Percentiles rank a stretch among this genome's conserved stretches.
These are phyloP conservation scores for Acanthamoeba lenticulata DNA, from an alignment of 208 protist species.

Conservation along the genomic window DNA sequence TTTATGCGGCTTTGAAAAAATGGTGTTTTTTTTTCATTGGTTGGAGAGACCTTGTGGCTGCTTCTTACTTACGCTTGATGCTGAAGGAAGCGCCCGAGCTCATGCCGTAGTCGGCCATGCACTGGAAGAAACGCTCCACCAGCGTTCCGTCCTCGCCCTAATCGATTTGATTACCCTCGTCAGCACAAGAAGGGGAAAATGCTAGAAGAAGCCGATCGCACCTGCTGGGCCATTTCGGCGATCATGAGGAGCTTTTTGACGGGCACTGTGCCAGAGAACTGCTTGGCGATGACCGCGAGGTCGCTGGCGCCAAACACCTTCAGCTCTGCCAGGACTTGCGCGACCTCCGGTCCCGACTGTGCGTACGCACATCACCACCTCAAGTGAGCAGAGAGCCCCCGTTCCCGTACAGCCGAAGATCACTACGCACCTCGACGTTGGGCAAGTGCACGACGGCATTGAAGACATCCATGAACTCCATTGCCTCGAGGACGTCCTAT, in stretches of 20 bases:
- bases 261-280: conserved; percentile 43
- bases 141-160: neutral
- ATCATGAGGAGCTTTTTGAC: conserved; percentile 80
- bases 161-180: neutral
- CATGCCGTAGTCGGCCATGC: conserved; percentile 58
- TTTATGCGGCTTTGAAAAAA: too few relatives aligned
- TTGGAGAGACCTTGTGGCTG: too few relatives aligned
- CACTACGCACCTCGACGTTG: conserved; percentile 29
- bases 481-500: conserved; percentile 89
- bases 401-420: too few relatives aligned
- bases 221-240: conserved; percentile 74
- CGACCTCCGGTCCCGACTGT: conserved; percentile 49
- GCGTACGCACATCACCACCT: too few relatives aligned
- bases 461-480: conserved; percentile 94
- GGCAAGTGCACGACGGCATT: conserved; percentile 58
- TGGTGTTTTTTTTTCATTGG: too few relatives aligned
- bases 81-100: neutral
- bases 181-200: neutral
- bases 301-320: conserved; percentile 17
- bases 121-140: conserved; percentile 38
- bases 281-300: neutral
- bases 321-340: conserved; percentile 53
- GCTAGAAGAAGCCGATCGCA: neutral
- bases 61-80: neutral
- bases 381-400: too few relatives aligned